These are phyloP conservation scores for Pistacia vera DNA, from an alignment of 345 rosid species.

Conservation along the genomic window DNA sequence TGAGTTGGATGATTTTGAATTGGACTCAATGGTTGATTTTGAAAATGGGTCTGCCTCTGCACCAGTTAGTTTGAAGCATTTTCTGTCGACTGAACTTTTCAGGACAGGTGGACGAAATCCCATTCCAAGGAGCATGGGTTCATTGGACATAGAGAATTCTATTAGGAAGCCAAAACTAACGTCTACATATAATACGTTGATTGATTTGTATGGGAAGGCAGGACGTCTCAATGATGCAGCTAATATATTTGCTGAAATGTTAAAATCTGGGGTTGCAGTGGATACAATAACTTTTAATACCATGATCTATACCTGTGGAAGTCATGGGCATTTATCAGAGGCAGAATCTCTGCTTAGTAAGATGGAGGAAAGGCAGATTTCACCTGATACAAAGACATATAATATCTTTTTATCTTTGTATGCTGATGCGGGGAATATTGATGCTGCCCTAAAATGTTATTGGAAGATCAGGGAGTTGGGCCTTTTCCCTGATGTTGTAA, in stretches of 20 bases:
- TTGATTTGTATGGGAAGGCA: constrained; percentile 93
- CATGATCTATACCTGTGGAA: constrained; percentile 87
- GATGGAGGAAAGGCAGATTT: constrained; percentile 73
- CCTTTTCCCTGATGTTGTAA: constrained; percentile 75
- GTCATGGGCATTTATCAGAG: constrained; percentile 66
- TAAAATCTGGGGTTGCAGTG: constrained; percentile 68
- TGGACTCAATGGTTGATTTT: constrained; percentile 51
- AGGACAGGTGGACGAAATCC: constrained; percentile 68
- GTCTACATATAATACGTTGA: constrained; percentile 74
- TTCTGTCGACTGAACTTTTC: constrained; percentile 78
- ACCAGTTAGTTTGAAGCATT: constrained; percentile 71
- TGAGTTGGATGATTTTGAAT: constrained; percentile 65
- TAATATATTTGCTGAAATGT: constrained; percentile 71
- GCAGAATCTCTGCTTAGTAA: constrained; percentile 73
- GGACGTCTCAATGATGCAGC: constrained; percentile 88
- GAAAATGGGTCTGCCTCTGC: constrained; percentile 38
- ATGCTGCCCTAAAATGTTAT: constrained; percentile 63
- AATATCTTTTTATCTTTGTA: constrained; percentile 71
- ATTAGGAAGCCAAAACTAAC: constrained; percentile 65
- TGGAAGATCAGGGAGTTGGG: constrained; percentile 69
- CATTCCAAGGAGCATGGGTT: constrained; percentile 30
- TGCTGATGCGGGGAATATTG: constrained; percentile 72
- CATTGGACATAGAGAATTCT: constrained; percentile 32
- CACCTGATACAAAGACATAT: constrained; percentile 83
- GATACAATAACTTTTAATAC: constrained; percentile 87